phyloP scores from a whole-genome alignment of 1,284 basidiomycete genomes.

The Tilletia setariae region DNA sequence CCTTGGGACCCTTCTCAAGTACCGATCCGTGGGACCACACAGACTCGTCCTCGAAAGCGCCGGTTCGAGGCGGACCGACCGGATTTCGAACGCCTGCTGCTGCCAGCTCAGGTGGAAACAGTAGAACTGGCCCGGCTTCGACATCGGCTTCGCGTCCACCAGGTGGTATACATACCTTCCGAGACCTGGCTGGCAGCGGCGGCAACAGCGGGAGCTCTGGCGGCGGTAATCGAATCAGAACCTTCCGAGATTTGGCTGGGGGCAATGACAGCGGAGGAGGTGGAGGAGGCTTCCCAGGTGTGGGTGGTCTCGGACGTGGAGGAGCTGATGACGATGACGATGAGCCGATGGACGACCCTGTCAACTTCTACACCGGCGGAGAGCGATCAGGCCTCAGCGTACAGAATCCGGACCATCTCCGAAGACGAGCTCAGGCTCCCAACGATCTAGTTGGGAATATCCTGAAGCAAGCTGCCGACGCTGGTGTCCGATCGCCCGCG shows the following conservation, averaged over 20 bases:
- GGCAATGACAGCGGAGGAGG: neutral
- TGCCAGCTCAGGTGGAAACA: neutral
- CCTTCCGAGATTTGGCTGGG: neutral
- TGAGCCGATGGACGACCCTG: conserved; percentile 40
- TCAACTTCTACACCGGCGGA: conserved; percentile 53
- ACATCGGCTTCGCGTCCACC: neutral
- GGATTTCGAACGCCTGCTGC: conserved; percentile 3
- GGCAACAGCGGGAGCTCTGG: neutral
- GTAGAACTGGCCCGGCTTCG: neutral
- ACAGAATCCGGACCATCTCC: conserved; percentile 70
- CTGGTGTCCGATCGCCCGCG: neutral
- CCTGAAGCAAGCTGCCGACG: conserved; percentile 73
- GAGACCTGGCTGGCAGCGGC: conserved; percentile 3
- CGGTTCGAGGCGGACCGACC: neutral
- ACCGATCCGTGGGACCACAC: conserved; percentile 10
- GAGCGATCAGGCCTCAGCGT: conserved; percentile 76
- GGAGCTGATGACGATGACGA: conserved; percentile 35
- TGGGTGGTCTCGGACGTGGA: neutral
- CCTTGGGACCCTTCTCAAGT: neutral
- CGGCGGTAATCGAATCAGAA: conserved; percentile 3
- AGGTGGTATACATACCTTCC: conserved; percentile 11
- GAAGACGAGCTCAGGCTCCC: conserved; percentile 61
- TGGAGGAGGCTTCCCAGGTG: neutral
- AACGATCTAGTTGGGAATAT: conserved; percentile 72
- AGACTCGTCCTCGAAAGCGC: neutral